These are phyloP conservation scores for Talaromyces borbonicus DNA, from an alignment of 495 filamentous ascomycete genomes.

Conservation along the genomic window DNA sequence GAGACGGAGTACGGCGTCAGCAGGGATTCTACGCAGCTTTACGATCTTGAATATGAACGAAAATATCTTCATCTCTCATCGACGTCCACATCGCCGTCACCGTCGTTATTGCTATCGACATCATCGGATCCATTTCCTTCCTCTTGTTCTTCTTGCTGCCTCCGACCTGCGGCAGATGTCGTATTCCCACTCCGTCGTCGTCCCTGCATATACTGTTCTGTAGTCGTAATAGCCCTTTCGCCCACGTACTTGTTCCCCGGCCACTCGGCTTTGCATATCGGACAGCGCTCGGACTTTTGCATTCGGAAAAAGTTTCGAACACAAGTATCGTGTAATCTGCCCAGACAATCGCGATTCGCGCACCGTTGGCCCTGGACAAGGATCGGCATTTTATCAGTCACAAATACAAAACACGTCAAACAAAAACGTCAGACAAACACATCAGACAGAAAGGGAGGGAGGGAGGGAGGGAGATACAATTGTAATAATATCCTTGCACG, in stretches of 20 bases:
- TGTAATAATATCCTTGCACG: conserved; percentile 86
- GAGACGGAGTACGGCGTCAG: too few species aligned
- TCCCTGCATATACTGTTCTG: conserved; percentile 17
- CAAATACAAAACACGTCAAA: not conserved
- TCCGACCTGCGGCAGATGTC: conserved; percentile 1
- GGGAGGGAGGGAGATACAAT: conserved; percentile 35
- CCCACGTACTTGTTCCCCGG: conserved; percentile 68
- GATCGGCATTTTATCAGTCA: conserved; percentile 5
- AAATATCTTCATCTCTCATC: too few species aligned
- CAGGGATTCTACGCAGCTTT: too few species aligned
- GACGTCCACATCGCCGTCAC: too few species aligned
- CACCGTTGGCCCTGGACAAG: conserved; percentile 69
- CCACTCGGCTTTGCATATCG: conserved; percentile 65
- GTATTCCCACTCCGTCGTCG: conserved; percentile 22
- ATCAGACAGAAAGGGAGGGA: too few species aligned
- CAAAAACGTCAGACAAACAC: too few species aligned
- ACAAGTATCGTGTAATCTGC: conserved; percentile 73
- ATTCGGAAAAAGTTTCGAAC: conserved; percentile 60
- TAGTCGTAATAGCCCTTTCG: conserved; percentile 52
- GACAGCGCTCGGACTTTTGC: conserved; percentile 55
- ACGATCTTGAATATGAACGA: too few species aligned
- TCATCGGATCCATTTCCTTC: too few species aligned
- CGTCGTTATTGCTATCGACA: too few species aligned
- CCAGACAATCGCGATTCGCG: conserved; percentile 50
- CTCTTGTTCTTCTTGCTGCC: not conserved